Evolutionary conservation across 345 rosid genomes (phyloP).

Genomic region (Lepidium aucheri): DNA sequence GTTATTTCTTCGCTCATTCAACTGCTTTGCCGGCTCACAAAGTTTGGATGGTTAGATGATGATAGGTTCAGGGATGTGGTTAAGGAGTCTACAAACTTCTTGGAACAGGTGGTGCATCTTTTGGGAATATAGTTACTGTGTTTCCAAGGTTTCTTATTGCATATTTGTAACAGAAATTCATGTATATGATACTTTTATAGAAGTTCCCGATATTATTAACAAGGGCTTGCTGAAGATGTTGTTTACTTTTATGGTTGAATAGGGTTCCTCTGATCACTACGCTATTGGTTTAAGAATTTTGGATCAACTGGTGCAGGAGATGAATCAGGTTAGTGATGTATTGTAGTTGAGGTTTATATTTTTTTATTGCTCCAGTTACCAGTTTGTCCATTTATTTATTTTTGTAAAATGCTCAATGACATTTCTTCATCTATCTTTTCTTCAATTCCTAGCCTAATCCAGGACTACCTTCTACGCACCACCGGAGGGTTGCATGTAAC

Average conservation of each 20-base stretch:
- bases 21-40: slow-evolving; percentile 84
- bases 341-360: neutral
- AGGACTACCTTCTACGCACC: slow-evolving; percentile 76
- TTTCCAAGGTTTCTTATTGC: slow-evolving; percentile 11
- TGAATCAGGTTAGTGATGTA: slow-evolving; percentile 74
- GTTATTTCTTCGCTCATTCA: slow-evolving; percentile 84
- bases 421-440: slow-evolving; percentile 18
- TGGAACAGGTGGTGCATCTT: slow-evolving; percentile 62
- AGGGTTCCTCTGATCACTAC: slow-evolving; percentile 85
- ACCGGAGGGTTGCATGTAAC: slow-evolving; percentile 86
- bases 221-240: slow-evolving; percentile 8
- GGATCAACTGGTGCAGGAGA: slow-evolving; percentile 95
- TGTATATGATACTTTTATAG: slow-evolving; percentile 1
- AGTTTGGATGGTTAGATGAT: slow-evolving; percentile 99
- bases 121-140: slow-evolving; percentile 9
- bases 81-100: slow-evolving; percentile 73
- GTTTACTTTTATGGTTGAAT: slow-evolving; percentile 13
- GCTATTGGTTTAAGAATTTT: slow-evolving; percentile 92
- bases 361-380: neutral
- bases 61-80: slow-evolving; percentile 85
- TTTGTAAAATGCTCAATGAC: slow-evolving; percentile 17
- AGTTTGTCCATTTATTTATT: neutral
- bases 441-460: slow-evolving; percentile 54
- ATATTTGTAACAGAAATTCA: neutral
- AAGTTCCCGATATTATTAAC: neutral